These are phyloP conservation scores for Fusarium sp. DNA, from an alignment of 2,329 filamentous ascomycete species.

Conservation along the genomic window DNA sequence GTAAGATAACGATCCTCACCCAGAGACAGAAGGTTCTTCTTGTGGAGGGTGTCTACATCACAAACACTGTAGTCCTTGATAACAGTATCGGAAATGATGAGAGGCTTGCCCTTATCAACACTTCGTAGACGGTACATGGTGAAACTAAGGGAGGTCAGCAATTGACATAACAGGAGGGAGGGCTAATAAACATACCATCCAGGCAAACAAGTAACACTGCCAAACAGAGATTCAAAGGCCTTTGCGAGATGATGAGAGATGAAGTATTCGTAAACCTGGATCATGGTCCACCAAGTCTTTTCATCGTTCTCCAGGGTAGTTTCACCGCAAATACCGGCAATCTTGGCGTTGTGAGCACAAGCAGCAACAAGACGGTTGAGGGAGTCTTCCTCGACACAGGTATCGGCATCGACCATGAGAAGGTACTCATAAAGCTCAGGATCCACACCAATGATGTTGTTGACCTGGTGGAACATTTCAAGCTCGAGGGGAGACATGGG, in stretches of 20 bases:
- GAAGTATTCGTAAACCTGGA: constrained; percentile 99
- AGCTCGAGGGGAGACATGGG: constrained; percentile 96
- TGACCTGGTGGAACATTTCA: constrained; percentile 99
- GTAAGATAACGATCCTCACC: constrained; percentile 98
- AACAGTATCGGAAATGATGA: constrained; percentile 90
- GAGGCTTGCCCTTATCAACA: constrained; percentile 89
- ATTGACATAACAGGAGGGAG: not conserved
- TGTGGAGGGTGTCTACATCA: constrained; percentile 91
- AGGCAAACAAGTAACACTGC: constrained; percentile 97
- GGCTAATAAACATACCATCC: constrained; percentile 79
- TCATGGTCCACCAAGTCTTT: constrained; percentile 98
- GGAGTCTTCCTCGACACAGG: constrained; percentile 89
- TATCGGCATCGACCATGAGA: constrained; percentile 98
- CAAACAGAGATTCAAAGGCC: constrained; percentile 97
- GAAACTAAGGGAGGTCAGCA: constrained; percentile 72
- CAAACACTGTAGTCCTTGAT: constrained; percentile 90
- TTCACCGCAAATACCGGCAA: constrained; percentile 97
- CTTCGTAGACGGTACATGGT: constrained; percentile 98
- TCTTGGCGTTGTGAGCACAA: constrained; percentile 93
- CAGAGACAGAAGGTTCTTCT: constrained; percentile 94
- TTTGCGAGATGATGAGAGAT: constrained; percentile 98
- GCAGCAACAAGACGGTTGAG: constrained; percentile 91
- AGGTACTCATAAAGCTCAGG: constrained; percentile 97
- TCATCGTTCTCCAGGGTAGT: constrained; percentile 97
- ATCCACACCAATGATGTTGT: constrained; percentile 98